Evolutionary conservation across 306 rosid genomes (phyloP), one percentile per base, ranked within the genome.

Genomic region (Citrullus amarus): DNA sequence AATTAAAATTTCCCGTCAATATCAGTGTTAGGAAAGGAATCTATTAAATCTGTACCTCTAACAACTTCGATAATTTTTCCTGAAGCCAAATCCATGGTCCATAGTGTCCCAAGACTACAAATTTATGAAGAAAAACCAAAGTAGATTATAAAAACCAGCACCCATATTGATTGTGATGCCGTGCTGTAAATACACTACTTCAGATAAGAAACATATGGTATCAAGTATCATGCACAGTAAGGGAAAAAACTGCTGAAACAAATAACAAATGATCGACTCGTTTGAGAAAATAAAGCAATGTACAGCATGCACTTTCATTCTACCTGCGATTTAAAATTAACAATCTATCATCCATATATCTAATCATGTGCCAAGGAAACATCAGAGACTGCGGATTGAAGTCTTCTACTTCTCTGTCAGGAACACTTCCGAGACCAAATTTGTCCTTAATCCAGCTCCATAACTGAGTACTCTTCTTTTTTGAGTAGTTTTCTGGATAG

Each of bases 321-420:
- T 82, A 83, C 98, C 98, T 89, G 80, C 84, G 91, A 65, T 92
- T 88, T 72, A 89, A 80, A 82, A 95, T 79, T 75, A 85, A 83
- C 54, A 91, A 59, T 56, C 72, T 88, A 38, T 86, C 88, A 16
- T 91, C 97, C 69, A 17, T 86, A 79, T 91, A 86, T 83, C 88
- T 87, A 73, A 95, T 81, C 80, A 95, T 73, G 84, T 95, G 92
- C 97, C 98, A 95, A n/a, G 98, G 98, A 80, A 86, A 95, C 84
- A 78, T 58, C 66, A 91, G 83, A 9, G 90, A 77, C 51, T 81
- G 80, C 48, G 87, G 59, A 89, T 85, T 90, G 63, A 81, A 80
- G 66, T 80, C 92, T 81, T 88, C 88, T 20, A 89, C 28, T 80
- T 76, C 83, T 85, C 81, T 84, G 63, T 81, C 89, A 51, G 53